phyloP scores from a whole-genome alignment of 306 rosid genomes.

The Chamaecrista fasciculata region DNA sequence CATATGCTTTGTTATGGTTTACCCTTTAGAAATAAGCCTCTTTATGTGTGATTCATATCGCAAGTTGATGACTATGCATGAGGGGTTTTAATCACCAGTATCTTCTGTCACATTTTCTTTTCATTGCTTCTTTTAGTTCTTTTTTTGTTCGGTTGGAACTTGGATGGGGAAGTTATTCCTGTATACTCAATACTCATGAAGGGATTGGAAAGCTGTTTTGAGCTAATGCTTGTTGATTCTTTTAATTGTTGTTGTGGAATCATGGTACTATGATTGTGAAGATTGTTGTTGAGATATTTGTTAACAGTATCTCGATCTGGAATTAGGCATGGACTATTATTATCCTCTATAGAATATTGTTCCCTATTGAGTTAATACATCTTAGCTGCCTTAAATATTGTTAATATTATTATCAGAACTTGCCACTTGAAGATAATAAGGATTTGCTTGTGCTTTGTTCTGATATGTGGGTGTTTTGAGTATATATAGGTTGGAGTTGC shows the following conservation, averaged over 20 bases:
- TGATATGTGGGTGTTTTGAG: slow-evolving; percentile 26
- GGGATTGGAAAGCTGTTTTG: neutral
- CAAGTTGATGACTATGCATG: too few species aligned
- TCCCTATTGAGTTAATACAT: slow-evolving; percentile 1
- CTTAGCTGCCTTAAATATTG: neutral
- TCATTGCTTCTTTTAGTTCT: too few species aligned
- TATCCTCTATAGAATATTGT: neutral
- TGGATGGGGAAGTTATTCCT: neutral
- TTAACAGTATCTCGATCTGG: neutral
- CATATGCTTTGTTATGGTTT: too few species aligned
- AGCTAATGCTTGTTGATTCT: neutral
- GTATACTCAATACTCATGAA: neutral
- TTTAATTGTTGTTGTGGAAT: too few species aligned
- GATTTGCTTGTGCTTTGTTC: neutral
- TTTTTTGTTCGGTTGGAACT: too few species aligned
- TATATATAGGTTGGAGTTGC: slow-evolving; percentile 82
- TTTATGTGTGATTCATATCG: too few species aligned
- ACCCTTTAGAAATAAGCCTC: too few species aligned
- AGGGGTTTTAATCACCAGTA: too few species aligned
- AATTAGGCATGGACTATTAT: neutral
- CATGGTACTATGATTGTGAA: neutral
- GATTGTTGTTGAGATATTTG: neutral
- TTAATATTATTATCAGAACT: slow-evolving; percentile 12
- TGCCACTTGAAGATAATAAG: slow-evolving; percentile 8
- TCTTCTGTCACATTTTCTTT: neutral